Base-by-base conservation (phyloP, 257 asterid species). In the Rauvolfia tetraphylla region DNA sequence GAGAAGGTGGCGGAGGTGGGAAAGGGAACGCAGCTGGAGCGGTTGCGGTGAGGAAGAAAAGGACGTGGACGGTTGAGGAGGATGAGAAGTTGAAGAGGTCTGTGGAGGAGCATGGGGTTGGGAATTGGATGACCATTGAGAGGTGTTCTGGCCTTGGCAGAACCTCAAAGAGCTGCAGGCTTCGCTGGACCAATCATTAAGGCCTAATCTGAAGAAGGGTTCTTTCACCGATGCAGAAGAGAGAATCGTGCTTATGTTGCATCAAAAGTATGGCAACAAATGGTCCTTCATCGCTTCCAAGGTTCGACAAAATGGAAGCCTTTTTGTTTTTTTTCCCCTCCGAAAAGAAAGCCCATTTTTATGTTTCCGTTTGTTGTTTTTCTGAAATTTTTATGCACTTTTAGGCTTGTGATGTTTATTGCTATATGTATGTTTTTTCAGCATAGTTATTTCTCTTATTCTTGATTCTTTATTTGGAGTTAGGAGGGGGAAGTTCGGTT, bases 21-120 rank as follows among this genome's bases (percentile, higher is more conserved):
- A 75, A 33, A 3, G 73, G 63, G 23, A 48, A 56, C 13, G 71
- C 36, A 1, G 51, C 10, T 11, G 57, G 7, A 53, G 74, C 9
- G 7, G 66, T 31, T 27, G 76, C 20, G 71, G 77, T 29, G 74
- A 27, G 34, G 76, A 87, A 84, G 85, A 89, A 17, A 76, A 91
- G 94, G 72, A 86, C 89, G 69, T 89, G 94, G 94, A 87, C 88
- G 79, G 75, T 72, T 73, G 94, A 84, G 71, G 94, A 89, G 85
- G 94, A 89, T 36, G 90, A 84, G 78, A 84, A 76, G 67, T 79
- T 89, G 79, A 83, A 53, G 29, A 68, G 25, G 23, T 86, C 89
- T 38, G 91, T 89, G 78, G 85, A 79, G 42, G 85, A 84, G 63
- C 73, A 78, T 27, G 92, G 93, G 74, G 68, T 63, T 3, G 77